A percentile compares a stretch with the other conserved stretches of the same genome.
Evolutionary conservation across 345 rosid genomes (phyloP).

Genomic region (Acer campestre): DNA sequence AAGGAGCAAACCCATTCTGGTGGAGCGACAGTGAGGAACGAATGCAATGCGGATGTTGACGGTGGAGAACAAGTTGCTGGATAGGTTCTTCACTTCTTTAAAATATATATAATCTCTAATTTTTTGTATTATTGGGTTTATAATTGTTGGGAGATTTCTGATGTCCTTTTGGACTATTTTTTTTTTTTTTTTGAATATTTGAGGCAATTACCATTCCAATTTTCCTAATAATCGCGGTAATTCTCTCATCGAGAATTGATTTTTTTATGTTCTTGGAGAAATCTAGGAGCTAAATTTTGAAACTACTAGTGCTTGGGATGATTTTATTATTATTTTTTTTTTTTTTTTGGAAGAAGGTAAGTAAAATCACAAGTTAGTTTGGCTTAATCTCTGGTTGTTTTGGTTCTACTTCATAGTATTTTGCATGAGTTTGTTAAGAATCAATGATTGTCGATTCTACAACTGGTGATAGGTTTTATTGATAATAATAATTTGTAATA

Average conservation of each 20-base stretch:
- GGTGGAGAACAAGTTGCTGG: no score
- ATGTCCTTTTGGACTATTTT: no score
- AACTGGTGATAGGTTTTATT: not conserved
- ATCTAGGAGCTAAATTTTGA: not conserved
- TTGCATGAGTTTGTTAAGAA: not conserved
- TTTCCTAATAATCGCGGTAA: constrained; percentile 93
- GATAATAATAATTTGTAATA: not conserved
- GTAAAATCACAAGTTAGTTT: constrained; percentile 8
- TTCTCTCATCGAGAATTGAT: not conserved
- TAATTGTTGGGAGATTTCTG: no score
- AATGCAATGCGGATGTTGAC: no score
- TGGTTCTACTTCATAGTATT: no score
- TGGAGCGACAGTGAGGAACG: no score
- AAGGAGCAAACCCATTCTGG: no score
- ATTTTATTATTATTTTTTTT: not conserved
- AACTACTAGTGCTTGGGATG: not conserved
- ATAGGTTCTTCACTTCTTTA: no score
- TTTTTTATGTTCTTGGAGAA: not conserved
- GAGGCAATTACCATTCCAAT: constrained; percentile 99
- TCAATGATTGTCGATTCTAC: not conserved
- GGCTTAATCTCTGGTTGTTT: not conserved
- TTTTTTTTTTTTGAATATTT: no score
- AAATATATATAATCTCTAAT: no score
- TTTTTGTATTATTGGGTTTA: no score
- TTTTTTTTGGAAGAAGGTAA: not conserved